phyloP scores from a whole-genome alignment of 805 yeast species.

The Suhomyces sp. region DNA sequence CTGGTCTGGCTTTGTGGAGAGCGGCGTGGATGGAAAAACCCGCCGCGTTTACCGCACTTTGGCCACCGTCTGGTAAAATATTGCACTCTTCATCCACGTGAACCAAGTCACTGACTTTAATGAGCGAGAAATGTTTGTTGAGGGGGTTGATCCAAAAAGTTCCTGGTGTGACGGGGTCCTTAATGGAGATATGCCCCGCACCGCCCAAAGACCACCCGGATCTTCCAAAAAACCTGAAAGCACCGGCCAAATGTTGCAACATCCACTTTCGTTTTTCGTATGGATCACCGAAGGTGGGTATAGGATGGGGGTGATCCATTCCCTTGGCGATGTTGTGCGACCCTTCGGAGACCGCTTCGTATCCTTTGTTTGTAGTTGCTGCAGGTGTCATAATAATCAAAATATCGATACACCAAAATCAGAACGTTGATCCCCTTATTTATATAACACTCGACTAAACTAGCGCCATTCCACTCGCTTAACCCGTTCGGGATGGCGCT shows the following conservation, averaged over 20 bases:
- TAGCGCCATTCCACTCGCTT: not conserved
- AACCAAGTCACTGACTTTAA: conserved; percentile 39
- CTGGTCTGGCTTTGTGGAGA: conserved; percentile 37
- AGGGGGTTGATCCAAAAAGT: conserved; percentile 91
- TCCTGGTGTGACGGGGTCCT: conserved; percentile 77
- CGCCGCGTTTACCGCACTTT: conserved; percentile 39
- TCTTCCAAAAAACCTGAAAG: conserved; percentile 80
- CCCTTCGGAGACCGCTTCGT: conserved; percentile 46
- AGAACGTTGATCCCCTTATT: not conserved
- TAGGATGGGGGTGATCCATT: conserved; percentile 46
- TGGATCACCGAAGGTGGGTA: conserved; percentile 51
- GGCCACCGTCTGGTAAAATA: conserved; percentile 38
- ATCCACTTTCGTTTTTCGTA: conserved; percentile 52
- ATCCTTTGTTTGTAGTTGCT: conserved; percentile 37
- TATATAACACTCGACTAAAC: not conserved
- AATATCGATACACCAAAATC: not conserved
- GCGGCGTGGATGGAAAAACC: conserved; percentile 43
- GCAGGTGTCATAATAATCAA: conserved; percentile 5
- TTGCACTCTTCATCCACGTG: conserved; percentile 38
- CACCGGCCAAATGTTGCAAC: conserved; percentile 77
- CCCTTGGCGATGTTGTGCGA: conserved; percentile 61
- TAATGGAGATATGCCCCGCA: conserved; percentile 82
- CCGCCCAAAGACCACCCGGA: conserved; percentile 72
- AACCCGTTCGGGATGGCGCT: not conserved
- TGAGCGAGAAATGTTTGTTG: conserved; percentile 63